These are phyloP conservation scores for Rhizopogon hawkerae DNA, from an alignment of 1,284 basidiomycete genomes.

Conservation along the genomic window DNA sequence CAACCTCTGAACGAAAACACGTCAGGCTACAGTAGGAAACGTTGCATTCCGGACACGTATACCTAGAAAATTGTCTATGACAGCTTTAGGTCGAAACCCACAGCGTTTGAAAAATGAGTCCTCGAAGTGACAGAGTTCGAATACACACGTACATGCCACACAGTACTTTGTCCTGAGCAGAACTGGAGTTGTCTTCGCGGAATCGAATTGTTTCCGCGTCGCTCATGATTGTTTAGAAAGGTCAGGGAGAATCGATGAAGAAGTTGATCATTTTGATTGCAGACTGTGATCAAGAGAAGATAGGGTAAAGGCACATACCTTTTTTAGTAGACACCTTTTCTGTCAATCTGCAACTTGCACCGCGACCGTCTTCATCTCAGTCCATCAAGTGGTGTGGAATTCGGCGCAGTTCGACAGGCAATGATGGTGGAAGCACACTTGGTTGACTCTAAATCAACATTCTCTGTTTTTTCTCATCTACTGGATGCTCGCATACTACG, in stretches of 20 bases:
- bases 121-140: not conserved
- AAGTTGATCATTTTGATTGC: not conserved
- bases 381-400: not conserved
- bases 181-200: conserved; percentile 11
- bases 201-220: conserved; percentile 14
- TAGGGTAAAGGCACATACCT: not conserved
- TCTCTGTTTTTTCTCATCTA: conserved; percentile 62
- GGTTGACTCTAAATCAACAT: conserved; percentile 47
- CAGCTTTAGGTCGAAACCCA: conserved; percentile 41
- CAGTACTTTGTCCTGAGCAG: conserved; percentile 13
- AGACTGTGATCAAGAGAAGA: conserved; percentile 1
- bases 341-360: not conserved
- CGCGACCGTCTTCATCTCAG: not conserved
- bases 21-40: conserved; percentile 68
- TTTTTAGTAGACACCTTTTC: not conserved
- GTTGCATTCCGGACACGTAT: conserved; percentile 76
- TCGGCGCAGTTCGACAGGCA: not conserved
- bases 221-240: conserved; percentile 7
- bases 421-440: conserved; percentile 38
- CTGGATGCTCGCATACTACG: conserved; percentile 71
- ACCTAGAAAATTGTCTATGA: conserved; percentile 63
- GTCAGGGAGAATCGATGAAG: no score
- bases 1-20: conserved; percentile 68
- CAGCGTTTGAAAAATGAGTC: conserved; percentile 1
- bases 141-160: conserved; percentile 31